Percentiles rank a stretch among this genome's conserved stretches.
phyloP scores from a whole-genome alignment of 2,329 filamentous ascomycete species.

The Leptodontidium sp. region DNA sequence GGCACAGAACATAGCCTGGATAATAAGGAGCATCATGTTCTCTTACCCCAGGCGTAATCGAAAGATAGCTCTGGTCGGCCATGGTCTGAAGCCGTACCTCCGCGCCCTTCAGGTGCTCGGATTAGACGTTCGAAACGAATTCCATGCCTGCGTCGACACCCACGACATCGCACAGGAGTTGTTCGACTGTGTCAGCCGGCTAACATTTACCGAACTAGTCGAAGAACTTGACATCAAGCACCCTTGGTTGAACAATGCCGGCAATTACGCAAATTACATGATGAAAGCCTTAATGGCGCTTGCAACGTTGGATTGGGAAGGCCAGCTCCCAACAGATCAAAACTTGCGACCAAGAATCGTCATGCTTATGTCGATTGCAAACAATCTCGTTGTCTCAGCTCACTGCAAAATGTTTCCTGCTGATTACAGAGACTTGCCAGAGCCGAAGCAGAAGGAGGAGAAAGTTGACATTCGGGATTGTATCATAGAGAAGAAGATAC shows the following conservation, averaged over 20 bases:
- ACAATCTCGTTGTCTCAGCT: not conserved
- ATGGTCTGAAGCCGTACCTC: not conserved
- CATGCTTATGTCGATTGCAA: not conserved
- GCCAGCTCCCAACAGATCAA: not conserved
- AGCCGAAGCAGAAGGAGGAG: not conserved
- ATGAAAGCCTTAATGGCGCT: not conserved
- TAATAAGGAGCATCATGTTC: not conserved
- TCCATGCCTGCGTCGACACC: not conserved
- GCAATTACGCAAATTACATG: not conserved
- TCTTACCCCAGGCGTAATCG: not conserved
- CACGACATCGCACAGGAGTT: not conserved
- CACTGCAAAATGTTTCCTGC: not conserved
- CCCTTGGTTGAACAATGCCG: not conserved
- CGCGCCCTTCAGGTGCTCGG: not conserved
- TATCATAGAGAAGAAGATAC: not conserved
- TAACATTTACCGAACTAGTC: not conserved
- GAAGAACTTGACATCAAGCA: not conserved
- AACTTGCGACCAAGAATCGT: not conserved
- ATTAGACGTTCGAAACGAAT: not conserved
- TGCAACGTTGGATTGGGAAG: not conserved
- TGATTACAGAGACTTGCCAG: not conserved
- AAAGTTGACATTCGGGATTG: not conserved
- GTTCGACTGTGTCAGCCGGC: not conserved
- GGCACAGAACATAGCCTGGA: not conserved
- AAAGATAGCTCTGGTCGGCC: not conserved